Percentiles rank a stretch among this genome's conserved stretches.
These are phyloP conservation scores for Rhodomyrtus tomentosa DNA, from an alignment of 345 rosid genomes.

Conservation along the genomic window DNA sequence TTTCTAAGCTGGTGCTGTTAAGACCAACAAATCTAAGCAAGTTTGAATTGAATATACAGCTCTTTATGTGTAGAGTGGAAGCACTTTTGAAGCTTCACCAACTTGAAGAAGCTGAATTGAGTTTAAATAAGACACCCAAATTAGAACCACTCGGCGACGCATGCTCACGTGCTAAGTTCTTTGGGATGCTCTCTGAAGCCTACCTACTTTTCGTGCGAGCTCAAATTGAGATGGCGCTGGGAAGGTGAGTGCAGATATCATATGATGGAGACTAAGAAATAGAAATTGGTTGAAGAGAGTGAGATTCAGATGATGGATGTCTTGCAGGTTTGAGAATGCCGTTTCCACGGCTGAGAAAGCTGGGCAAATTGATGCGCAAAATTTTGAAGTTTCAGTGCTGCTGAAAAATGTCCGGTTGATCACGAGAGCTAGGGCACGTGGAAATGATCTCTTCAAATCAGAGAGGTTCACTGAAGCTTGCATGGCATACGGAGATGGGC, in stretches of 20 bases:
- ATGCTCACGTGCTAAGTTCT: constrained; percentile 34
- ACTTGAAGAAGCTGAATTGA: constrained; percentile 68
- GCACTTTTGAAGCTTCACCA: constrained; percentile 73
- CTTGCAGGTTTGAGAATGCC: constrained; percentile 96
- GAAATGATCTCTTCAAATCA: constrained; percentile 84
- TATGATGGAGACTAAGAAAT: neutral
- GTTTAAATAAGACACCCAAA: constrained; percentile 33
- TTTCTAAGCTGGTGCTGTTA: neutral
- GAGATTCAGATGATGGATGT: constrained; percentile 22
- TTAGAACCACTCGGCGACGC: constrained; percentile 28
- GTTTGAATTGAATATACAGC: constrained; percentile 50
- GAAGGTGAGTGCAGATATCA: constrained; percentile 61
- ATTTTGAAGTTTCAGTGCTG: constrained; percentile 50
- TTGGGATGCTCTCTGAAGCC: constrained; percentile 79
- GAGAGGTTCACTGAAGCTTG: constrained; percentile 97
- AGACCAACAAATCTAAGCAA: neutral
- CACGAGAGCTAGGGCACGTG: constrained; percentile 65
- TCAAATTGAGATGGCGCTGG: constrained; percentile 80
- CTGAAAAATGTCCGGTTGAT: constrained; percentile 57
- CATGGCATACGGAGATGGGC: constrained; percentile 84
- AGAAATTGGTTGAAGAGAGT: constrained; percentile 4
- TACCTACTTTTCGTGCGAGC: constrained; percentile 61
- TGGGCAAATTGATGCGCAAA: constrained; percentile 53
- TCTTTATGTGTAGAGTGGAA: constrained; percentile 92
- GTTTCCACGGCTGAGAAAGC: constrained; percentile 74